A percentile compares a stretch with the other conserved stretches of the same genome.
phyloP scores from a whole-genome alignment of 2,329 filamentous ascomycete genomes.

The Lecanoromycetidae sp. region DNA sequence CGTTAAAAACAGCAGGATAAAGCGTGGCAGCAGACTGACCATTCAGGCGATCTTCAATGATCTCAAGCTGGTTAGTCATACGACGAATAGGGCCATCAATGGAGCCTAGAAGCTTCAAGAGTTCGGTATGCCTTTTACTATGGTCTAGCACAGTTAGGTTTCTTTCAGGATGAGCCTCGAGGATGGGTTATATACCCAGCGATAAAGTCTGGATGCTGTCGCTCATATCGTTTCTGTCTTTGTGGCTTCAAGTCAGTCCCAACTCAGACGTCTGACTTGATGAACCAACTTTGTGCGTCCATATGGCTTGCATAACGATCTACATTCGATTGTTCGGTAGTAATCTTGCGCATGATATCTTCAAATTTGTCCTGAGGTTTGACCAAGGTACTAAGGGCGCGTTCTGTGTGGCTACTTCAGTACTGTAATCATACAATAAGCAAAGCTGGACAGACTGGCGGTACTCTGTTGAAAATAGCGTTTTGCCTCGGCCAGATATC shows the following conservation, averaged over 20 bases:
- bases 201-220: neutral
- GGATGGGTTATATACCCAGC: neutral
- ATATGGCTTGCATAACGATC: neutral
- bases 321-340: neutral
- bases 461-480: conserved; percentile 7
- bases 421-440: neutral
- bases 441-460: neutral
- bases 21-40: too few species aligned
- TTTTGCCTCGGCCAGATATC: conserved; percentile 4
- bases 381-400: too few species aligned
- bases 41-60: neutral
- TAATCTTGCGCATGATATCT: too few species aligned
- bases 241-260: neutral
- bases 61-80: neutral
- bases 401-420: neutral
- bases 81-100: neutral
- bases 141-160: too few species aligned
- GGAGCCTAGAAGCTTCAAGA: neutral
- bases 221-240: neutral
- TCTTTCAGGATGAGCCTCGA: too few species aligned
- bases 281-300: too few species aligned
- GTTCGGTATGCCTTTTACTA: neutral
- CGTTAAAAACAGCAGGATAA: too few species aligned
- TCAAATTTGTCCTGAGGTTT: too few species aligned
- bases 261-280: too few species aligned